Conservation (phyloP, 768 basidiomycete species). For the Rhodotorula kratochvilovae region DNA sequence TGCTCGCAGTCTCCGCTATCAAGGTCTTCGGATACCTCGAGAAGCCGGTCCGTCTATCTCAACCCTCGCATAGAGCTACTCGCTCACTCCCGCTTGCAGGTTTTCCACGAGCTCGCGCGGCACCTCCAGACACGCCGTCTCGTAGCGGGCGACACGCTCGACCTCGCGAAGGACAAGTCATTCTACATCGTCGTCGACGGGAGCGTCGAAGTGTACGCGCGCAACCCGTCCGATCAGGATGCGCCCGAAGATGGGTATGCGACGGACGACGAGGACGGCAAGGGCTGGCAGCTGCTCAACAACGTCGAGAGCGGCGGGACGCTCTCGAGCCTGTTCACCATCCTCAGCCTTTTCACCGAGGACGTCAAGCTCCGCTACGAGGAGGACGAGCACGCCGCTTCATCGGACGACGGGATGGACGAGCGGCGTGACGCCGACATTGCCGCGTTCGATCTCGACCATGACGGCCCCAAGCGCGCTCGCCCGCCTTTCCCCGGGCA, state of each 20-base stretch:
- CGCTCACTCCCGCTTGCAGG: background rate
- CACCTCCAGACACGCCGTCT: conserved; percentile 93
- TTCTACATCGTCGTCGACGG: conserved; percentile 99
- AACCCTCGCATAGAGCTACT: background rate
- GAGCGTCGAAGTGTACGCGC: conserved; percentile 87
- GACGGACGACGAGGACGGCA: conserved; percentile 86
- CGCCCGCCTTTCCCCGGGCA: background rate
- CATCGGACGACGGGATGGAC: background rate
- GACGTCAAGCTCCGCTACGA: conserved; percentile 68
- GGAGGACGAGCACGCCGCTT: conserved; percentile 48
- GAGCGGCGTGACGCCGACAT: conserved; percentile 15
- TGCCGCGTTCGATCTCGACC: conserved; percentile 31
- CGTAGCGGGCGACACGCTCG: conserved; percentile 90
- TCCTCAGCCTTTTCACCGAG: conserved; percentile 93
- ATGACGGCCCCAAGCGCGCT: background rate
- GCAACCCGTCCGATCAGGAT: conserved; percentile 50
- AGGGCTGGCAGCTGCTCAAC: conserved; percentile 92
- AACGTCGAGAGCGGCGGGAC: conserved; percentile 95
- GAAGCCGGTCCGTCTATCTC: conserved; percentile 65
- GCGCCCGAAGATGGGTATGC: conserved; percentile 59
- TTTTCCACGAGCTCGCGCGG: conserved; percentile 89
- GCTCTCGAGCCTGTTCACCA: conserved; percentile 90
- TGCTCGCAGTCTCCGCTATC: conserved; percentile 62
- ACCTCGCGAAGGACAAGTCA: conserved; percentile 82
- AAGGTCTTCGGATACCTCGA: conserved; percentile 96